Evolutionary conservation across 768 basidiomycete genomes (phyloP).

Genomic region (Suillus plorans): DNA sequence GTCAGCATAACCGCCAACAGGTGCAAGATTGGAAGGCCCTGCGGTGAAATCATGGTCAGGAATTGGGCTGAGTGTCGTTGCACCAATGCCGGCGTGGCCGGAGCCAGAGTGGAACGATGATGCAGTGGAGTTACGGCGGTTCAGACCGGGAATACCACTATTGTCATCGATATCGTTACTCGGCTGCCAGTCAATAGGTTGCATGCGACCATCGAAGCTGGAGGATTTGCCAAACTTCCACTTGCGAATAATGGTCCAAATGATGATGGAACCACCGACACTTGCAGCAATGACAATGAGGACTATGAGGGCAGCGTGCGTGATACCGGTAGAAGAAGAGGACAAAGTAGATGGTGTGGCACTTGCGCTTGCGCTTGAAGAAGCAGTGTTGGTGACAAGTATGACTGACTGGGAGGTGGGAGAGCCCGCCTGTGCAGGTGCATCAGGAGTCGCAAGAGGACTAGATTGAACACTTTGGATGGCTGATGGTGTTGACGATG

Average conservation of each 20-base stretch:
- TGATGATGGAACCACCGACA: constrained; percentile 65
- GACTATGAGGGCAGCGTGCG: constrained; percentile 49
- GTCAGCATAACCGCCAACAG: constrained; percentile 82
- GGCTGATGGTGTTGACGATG: constrained; percentile 6
- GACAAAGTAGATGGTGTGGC: constrained; percentile 23
- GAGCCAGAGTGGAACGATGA: constrained; percentile 69
- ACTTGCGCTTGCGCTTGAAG: constrained; percentile 16
- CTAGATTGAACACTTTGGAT: constrained; percentile 13
- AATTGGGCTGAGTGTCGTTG: constrained; percentile 40
- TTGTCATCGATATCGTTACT: constrained; percentile 44
- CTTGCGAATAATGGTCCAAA: constrained; percentile 91
- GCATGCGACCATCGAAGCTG: constrained; percentile 80
- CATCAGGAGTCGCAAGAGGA: constrained; percentile 33
- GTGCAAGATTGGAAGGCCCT: constrained; percentile 52
- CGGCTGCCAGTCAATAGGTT: constrained; percentile 90
- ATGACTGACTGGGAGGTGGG: constrained; percentile 51
- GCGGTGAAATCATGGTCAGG: constrained; percentile 81
- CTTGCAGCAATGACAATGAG: constrained; percentile 70
- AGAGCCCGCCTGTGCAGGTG: constrained; percentile 38
- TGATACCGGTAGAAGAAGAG: constrained; percentile 36
- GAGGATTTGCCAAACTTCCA: constrained; percentile 85
- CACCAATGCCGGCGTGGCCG: constrained; percentile 27
- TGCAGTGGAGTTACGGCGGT: constrained; percentile 52
- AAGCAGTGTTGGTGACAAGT: constrained; percentile 17
- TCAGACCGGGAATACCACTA: constrained; percentile 43